Base-by-base conservation (phyloP, 1,284 basidiomycete genomes). In the Leccinum griseonigrum region DNA sequence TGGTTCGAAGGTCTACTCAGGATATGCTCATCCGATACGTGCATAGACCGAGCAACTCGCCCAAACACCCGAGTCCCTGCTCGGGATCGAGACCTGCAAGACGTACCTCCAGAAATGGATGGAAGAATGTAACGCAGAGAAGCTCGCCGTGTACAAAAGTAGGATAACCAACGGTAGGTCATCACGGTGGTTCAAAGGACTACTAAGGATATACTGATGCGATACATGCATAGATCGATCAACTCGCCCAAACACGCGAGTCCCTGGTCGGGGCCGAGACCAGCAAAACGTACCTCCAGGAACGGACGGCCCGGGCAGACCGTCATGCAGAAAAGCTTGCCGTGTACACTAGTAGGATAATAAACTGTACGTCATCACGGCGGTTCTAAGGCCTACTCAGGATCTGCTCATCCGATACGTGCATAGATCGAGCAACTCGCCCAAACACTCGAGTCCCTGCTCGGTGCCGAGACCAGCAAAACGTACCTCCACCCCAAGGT, bases 91-190 rank as follows among this genome's bases (percentile, higher is more conserved):
- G 70, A 93, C 91, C 0, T 92, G 87, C 76, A 88, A 88, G 71
- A 87, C 84, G 54, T 92, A 95, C 70, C 82, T 94, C 11, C 87
- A 94, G 71, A 85, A 88, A 63, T 88, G 90, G 31, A 83, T 28
- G 26, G 28, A 28, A 28, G 26, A 28, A 2, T 3, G 91, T 38
- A 87, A 88, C 61, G 84, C 88, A 58, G 92, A 94, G 78, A 94
- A 94, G 75, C 82, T 96, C 26, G 81, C 91, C 3, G 90, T 96
- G 2, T 96, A 94, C 68, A 94, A 96, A 72, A 85, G 92, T 26
- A 81, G 91, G 54, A 71, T 29, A 29, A 6, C 7, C 4, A 29
- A 77, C 80, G 43, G 90, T 92, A 69, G 61, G 85, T 75, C n/a
- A n/a, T n/a, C 50, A 7, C 28, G 14, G 38, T 16, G 48, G 32